Evolutionary conservation across 345 rosid genomes (phyloP), one percentile per base, ranked within the genome.

Genomic region (Boechera divaricarpa): DNA sequence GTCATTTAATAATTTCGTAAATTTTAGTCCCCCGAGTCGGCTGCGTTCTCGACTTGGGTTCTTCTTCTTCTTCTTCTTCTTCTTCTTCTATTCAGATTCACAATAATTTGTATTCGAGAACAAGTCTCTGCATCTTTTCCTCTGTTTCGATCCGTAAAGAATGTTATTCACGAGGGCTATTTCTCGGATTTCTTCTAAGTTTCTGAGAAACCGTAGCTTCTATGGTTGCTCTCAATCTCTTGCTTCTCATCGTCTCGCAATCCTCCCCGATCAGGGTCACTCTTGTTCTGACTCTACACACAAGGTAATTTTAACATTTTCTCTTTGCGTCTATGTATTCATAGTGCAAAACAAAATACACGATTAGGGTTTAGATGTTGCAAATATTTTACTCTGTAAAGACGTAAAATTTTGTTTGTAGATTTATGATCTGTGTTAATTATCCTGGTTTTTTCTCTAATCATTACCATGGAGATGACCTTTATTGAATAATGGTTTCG

Each of bases 111-210:
- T 47, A 42, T 12, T 2, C 60, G 54, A 7, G 28, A 47, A 18
- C 29, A 47, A 49, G 31, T 15, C 16, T 24, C 10, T 49, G 54
- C 2, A 9, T 16, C 10, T 48, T 18, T 1, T 76, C 28, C n/a
- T 74, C 39, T 58, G 61, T 48, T 67, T 60, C 51, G 81, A 78
- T 78, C 77, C 49, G 51, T 63, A 15, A 59, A 81, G 10, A 5
- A 85, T 83, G 86, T 32, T 86, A 29, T 69, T 72, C 62, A 65
- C 69, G 44, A 78, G 74, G 33, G 21, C 54, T 74, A 5, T 83
- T 47, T 75, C 80, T 76, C 80, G 77, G 79, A 67, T 82, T 80
- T 70, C 83, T 75, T 83, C 85, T 3, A 68, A 70, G 74, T 45
- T 73, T 74, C 63, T 77, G 32, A 80, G 67, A 56, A 82, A 70